Evolutionary conservation across 176 grass and related monocot genomes (phyloP), one percentile per base, ranked within the genome.

Genomic region (Oryza nivara): DNA sequence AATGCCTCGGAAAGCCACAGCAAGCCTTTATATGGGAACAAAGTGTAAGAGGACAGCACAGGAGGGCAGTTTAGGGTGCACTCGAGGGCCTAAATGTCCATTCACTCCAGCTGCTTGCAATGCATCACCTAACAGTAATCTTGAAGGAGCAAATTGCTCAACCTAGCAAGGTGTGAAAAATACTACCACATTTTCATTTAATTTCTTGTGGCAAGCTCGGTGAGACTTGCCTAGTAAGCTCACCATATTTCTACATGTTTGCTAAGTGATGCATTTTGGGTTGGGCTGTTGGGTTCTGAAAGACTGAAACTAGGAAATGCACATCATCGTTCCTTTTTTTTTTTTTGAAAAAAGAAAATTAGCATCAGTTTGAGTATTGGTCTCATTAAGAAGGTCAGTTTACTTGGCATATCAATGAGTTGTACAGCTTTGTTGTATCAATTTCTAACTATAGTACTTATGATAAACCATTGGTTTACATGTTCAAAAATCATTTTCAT

Each of bases 1-100:
- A 82, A 41, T 17, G 52, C 22, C 16, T 82, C 9, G 43, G 32
- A 51, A 65, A 85, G 71, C 71, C 40, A 65, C 71, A 52, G 5
- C 52, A 85, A 81, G 4, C 7, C 11, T 22, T 35, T 23, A 35
- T 13, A 35, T 47, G 19, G 60, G 22, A 74, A 56, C 36, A 58
- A 84, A 79, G 45, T 45, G 26, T 17, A 83, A 83, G 68, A 83
- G 68, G 70, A 20, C 74, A 78, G 3, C 67, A n/a, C 15, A 46
- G 46, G 73, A 84, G 34, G 58, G 56, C 7, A 36, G 36, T 68
- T 23, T 73, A 17, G 34, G 61, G 25, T 69, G 36, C 28, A 17
- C 16, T 20, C 7, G 45, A 77, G 23, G 48, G 40, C 20, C 72
- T 54, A 38, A 74, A 51, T 68, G 12, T n/a, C 45, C 22, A 10